Conservation (phyloP, 371 early-diverging fungal genomes). For the Massospora cicadina region DNA sequence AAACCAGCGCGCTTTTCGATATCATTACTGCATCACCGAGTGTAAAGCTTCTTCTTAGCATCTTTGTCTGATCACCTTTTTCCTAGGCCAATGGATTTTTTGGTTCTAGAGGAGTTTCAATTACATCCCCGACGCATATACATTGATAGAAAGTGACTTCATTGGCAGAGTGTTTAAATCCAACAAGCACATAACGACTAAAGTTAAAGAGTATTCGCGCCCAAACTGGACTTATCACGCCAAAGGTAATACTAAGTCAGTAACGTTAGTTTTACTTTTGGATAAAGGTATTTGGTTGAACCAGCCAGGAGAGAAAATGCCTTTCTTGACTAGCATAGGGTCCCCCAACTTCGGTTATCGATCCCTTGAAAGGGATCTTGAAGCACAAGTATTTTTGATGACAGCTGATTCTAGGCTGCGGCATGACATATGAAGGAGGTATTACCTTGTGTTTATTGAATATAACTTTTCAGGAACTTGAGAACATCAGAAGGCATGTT, state of each 20-base stretch:
- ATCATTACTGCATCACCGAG: constrained; percentile 65
- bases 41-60: too few relatives aligned
- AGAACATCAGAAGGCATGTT: neutral
- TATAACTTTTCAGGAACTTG: neutral
- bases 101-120: constrained; percentile 69
- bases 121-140: constrained; percentile 79
- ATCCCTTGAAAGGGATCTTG: constrained; percentile 75
- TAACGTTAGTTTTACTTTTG: neutral
- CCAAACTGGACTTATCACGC: constrained; percentile 86
- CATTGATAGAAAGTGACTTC: constrained; percentile 47
- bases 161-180: constrained; percentile 21
- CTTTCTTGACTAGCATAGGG: constrained; percentile 58
- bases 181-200: constrained; percentile 25
- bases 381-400: constrained; percentile 36
- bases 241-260: constrained; percentile 33
- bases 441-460: neutral
- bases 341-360: constrained; percentile 86
- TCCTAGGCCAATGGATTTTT: constrained; percentile 86
- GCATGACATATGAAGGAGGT: neutral
- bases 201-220: constrained; percentile 47
- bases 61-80: too few relatives aligned
- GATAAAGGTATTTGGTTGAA: constrained; percentile 18
- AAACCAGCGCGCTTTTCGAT: constrained; percentile 32
- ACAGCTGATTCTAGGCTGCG: neutral
- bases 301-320: constrained; percentile 15